phyloP scores from a whole-genome alignment of 371 early-diverging fungal species.

The Apophysomyces elegans region DNA sequence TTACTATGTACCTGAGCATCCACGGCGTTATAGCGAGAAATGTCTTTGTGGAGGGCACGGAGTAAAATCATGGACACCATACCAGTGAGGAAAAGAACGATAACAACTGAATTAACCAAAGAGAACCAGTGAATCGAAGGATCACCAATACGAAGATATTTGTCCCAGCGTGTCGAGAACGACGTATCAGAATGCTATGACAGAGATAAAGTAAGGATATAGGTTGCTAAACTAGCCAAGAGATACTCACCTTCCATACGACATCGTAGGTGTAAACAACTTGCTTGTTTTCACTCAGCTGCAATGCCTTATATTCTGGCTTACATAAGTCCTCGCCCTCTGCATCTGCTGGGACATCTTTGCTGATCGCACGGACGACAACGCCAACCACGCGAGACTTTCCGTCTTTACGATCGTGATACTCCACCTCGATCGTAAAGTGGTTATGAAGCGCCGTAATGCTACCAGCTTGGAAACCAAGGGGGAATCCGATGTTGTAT shows the following conservation, averaged over 20 bases:
- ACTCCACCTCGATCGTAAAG: conserved; percentile 83
- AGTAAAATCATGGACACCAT: conserved; percentile 84
- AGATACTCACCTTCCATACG: conserved; percentile 67
- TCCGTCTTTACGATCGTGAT: conserved; percentile 69
- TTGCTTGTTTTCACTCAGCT: conserved; percentile 20
- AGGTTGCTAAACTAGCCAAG: neutral
- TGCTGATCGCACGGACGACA: conserved; percentile 66
- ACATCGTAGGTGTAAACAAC: conserved; percentile 88
- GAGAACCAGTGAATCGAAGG: conserved; percentile 79
- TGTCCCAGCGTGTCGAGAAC: conserved; percentile 96
- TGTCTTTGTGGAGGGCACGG: conserved; percentile 84
- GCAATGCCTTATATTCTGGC: conserved; percentile 1
- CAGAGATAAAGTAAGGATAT: neutral
- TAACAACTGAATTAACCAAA: conserved; percentile 86
- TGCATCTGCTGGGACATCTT: conserved; percentile 30
- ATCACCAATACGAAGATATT: conserved; percentile 78
- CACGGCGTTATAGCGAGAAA: conserved; percentile 72
- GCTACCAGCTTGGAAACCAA: conserved; percentile 45
- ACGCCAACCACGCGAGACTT: conserved; percentile 91
- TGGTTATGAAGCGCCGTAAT: conserved; percentile 78
- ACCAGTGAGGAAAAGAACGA: conserved; percentile 86
- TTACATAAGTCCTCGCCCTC: conserved; percentile 20
- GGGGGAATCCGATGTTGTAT: conserved; percentile 76
- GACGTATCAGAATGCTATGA: conserved; percentile 55
- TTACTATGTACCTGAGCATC: conserved; percentile 51